These are phyloP conservation scores for Gossypium gossypioides DNA, from an alignment of 441 rosid genomes.

Conservation along the genomic window DNA sequence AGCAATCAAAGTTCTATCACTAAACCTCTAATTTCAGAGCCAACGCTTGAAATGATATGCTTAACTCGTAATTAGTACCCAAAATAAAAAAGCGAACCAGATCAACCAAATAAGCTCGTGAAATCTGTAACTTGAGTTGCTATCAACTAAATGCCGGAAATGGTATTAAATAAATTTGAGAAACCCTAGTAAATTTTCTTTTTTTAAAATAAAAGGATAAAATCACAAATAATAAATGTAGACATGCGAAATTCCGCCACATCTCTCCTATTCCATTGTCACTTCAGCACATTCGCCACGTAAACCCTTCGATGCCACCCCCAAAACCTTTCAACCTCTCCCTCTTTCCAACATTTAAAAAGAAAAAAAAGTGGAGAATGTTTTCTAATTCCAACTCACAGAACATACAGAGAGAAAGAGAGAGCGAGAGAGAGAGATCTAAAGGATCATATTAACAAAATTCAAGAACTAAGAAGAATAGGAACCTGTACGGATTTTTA, in stretches of 20 bases:
- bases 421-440: not conserved
- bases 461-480: constrained; percentile 14
- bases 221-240: not conserved
- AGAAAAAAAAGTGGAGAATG: not conserved
- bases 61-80: constrained; percentile 1
- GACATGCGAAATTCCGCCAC: constrained; percentile 8
- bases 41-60: constrained; percentile 2
- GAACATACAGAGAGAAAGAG: not conserved
- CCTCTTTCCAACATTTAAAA: not conserved
- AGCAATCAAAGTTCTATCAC: constrained; percentile 1
- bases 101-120: constrained; percentile 19
- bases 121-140: constrained; percentile 23
- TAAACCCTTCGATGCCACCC: constrained; percentile 22
- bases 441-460: not conserved
- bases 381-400: not conserved
- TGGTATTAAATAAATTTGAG: not conserved
- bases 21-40: constrained; percentile 12
- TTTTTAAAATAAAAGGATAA: not conserved
- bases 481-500: constrained; percentile 19
- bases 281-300: constrained; percentile 6
- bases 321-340: constrained; percentile 2
- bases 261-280: constrained; percentile 3
- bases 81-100: constrained; percentile 2
- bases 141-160: constrained; percentile 15
- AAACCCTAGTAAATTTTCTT: not conserved